Conservation (phyloP, 805 yeast genomes). For the Spathaspora hagerdaliae region DNA sequence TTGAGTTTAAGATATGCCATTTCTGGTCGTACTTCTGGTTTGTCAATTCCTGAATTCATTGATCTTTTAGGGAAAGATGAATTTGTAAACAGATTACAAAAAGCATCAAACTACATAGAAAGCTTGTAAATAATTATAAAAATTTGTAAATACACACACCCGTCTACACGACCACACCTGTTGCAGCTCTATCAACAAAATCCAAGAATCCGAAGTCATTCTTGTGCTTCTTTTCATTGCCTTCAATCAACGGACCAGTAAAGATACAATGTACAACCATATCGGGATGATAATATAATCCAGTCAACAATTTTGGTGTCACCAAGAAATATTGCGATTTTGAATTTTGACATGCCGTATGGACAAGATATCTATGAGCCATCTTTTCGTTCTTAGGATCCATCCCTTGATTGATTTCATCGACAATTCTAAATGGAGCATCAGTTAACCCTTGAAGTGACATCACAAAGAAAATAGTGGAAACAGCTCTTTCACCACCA, state of each 20-base stretch:
- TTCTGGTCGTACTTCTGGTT: slow-evolving; percentile 68
- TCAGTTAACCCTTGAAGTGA: slow-evolving; percentile 83
- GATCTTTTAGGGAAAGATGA: slow-evolving; percentile 49
- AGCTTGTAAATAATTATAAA: not conserved
- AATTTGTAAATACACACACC: not conserved
- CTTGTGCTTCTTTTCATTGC: slow-evolving; percentile 8
- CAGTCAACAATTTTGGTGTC: slow-evolving; percentile 85
- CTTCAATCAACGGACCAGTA: slow-evolving; percentile 33
- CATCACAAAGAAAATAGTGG: slow-evolving; percentile 86
- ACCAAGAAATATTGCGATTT: slow-evolving; percentile 84
- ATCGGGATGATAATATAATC: slow-evolving; percentile 67
- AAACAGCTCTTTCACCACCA: slow-evolving; percentile 96
- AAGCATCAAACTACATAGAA: slow-evolving; percentile 7
- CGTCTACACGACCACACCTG: slow-evolving; percentile 1
- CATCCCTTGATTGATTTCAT: slow-evolving; percentile 99
- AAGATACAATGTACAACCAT: slow-evolving; percentile 84
- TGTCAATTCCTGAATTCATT: slow-evolving; percentile 56
- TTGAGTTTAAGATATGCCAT: slow-evolving; percentile 63
- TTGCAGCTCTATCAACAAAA: slow-evolving; percentile 13
- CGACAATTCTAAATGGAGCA: slow-evolving; percentile 93
- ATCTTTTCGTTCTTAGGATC: slow-evolving; percentile 86
- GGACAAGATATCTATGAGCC: slow-evolving; percentile 82
- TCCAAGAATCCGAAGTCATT: slow-evolving; percentile 27
- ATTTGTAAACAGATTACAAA: slow-evolving; percentile 20
- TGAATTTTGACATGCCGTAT: slow-evolving; percentile 61